Evolutionary conservation across 2,329 filamentous ascomycete species (phyloP).

Genomic region (Xylaria hypoxylon): DNA sequence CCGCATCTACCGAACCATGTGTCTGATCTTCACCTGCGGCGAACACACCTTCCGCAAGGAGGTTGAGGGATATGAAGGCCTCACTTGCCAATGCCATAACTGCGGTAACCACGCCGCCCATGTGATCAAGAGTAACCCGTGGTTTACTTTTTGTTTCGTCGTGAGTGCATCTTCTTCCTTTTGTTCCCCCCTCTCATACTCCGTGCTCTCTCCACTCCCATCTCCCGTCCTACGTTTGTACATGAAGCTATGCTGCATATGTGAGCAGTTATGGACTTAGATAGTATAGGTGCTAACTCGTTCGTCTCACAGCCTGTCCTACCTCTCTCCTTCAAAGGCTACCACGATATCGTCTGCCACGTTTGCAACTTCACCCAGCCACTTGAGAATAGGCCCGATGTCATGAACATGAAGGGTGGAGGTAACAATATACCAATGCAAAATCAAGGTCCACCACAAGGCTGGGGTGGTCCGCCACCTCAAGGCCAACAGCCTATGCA

Average conservation of each 20-base stretch:
- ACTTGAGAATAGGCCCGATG: slow-evolving; percentile 67
- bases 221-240: neutral
- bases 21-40: slow-evolving; percentile 71
- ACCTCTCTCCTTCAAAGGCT: slow-evolving; percentile 75
- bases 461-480: slow-evolving; percentile 40
- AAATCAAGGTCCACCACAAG: slow-evolving; percentile 44
- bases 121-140: slow-evolving; percentile 73
- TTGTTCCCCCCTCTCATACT: neutral
- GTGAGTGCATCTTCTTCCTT: slow-evolving; percentile 56
- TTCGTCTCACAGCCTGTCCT: slow-evolving; percentile 68
- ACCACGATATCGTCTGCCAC: slow-evolving; percentile 77
- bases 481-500: slow-evolving; percentile 47
- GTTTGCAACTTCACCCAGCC: slow-evolving; percentile 82
- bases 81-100: slow-evolving; percentile 73
- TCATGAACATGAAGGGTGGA: slow-evolving; percentile 63
- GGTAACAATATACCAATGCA: slow-evolving; percentile 54
- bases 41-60: slow-evolving; percentile 71
- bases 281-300: slow-evolving; percentile 21
- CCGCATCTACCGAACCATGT: slow-evolving; percentile 58
- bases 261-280: neutral
- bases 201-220: neutral
- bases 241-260: neutral
- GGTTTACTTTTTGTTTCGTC: slow-evolving; percentile 85
- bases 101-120: slow-evolving; percentile 72
- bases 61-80: slow-evolving; percentile 70